phyloP scores from a whole-genome alignment of 495 filamentous ascomycete species.

The Friedmanniomyces endolithicus region DNA sequence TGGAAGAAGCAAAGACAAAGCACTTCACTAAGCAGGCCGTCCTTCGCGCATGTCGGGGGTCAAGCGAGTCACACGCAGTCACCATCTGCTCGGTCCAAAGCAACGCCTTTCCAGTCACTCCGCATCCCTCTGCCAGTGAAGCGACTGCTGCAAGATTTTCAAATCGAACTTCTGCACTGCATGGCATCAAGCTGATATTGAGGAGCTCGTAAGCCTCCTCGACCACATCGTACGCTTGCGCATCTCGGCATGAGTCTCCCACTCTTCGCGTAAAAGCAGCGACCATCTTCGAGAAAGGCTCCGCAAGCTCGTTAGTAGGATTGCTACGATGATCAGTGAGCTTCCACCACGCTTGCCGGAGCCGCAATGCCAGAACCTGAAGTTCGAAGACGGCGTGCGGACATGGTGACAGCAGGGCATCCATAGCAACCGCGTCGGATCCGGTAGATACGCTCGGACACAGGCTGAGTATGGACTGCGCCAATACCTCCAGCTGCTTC shows the following conservation, averaged over 20 bases:
- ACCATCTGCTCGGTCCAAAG: neutral
- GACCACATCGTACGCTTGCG: neutral
- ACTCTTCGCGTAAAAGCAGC: neutral
- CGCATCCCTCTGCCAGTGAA: neutral
- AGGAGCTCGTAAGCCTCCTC: neutral
- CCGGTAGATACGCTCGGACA: conserved; percentile 44
- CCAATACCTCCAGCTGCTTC: conserved; percentile 55
- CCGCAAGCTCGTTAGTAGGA: conserved; percentile 52
- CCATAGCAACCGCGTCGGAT: conserved; percentile 38
- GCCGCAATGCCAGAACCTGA: conserved; percentile 54
- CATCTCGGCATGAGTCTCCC: conserved; percentile 11
- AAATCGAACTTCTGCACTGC: neutral
- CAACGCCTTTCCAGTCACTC: neutral
- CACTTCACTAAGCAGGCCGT: neutral
- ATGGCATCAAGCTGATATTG: neutral
- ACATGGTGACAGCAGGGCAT: conserved; percentile 41
- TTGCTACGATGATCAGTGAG: conserved; percentile 57
- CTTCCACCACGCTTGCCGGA: conserved; percentile 58
- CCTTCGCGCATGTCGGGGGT: neutral
- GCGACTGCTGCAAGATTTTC: neutral
- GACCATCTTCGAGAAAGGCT: conserved; percentile 49
- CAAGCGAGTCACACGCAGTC: neutral
- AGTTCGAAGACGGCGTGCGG: conserved; percentile 49
- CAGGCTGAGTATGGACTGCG: conserved; percentile 54
- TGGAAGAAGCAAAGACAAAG: neutral